A percentile compares a stretch with the other conserved stretches of the same genome.
Evolutionary conservation across 106 monocot species (phyloP).

Genomic region (Alisma plantagoaquatica): DNA sequence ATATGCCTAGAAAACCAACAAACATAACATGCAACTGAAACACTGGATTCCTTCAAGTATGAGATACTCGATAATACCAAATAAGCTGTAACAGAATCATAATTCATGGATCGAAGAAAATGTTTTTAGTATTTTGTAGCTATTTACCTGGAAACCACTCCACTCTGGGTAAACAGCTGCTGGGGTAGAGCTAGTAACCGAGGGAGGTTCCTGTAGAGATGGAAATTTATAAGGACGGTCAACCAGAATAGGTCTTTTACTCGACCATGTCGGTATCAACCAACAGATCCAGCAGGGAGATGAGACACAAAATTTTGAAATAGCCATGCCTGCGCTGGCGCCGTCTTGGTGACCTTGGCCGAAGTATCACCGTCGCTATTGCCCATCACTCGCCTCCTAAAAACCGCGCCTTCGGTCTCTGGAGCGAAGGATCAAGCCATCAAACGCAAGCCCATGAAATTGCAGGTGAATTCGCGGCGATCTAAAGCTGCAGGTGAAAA

Average conservation of each 20-base stretch:
- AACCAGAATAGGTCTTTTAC: background rate
- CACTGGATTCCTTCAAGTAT: too few species aligned
- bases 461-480: background rate
- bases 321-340: constrained; percentile 9
- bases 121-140: background rate
- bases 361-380: constrained; percentile 18
- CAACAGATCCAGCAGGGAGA: background rate
- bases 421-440: background rate
- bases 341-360: constrained; percentile 11
- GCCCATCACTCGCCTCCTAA: constrained; percentile 21
- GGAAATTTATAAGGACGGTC: background rate
- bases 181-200: constrained; percentile 7
- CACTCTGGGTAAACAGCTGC: constrained; percentile 32
- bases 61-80: background rate
- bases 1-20: constrained; percentile 49
- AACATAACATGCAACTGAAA: background rate
- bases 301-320: background rate
- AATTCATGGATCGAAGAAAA: too few species aligned
- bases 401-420: background rate
- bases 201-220: constrained; percentile 16
- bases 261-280: background rate
- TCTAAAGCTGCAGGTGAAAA: too few species aligned
- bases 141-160: constrained; percentile 38
- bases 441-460: background rate
- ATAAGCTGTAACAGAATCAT: background rate